phyloP scores from a whole-genome alignment of 2,329 filamentous ascomycete species.

The Coccinonectria pachysandricola region DNA sequence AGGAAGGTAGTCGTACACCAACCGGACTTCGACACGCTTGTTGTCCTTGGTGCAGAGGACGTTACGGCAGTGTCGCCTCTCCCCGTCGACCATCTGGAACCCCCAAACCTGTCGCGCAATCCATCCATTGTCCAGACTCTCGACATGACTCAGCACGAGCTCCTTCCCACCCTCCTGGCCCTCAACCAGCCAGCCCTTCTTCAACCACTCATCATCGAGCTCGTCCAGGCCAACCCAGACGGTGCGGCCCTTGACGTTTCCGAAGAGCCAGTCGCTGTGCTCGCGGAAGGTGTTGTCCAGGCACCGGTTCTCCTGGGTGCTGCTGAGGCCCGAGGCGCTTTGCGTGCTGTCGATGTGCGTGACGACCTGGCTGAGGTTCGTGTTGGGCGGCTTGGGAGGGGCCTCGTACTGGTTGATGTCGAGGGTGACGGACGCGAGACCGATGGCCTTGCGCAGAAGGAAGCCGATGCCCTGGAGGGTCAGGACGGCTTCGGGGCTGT shows the following conservation, averaged over 20 bases:
- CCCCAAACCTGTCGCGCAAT: constrained; percentile 50
- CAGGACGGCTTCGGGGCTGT: constrained; percentile 58
- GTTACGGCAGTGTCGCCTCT: constrained; percentile 43
- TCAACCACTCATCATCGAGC: constrained; percentile 45
- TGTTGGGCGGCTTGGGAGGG: constrained; percentile 30
- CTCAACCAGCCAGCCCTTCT: constrained; percentile 49
- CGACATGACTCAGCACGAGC: constrained; percentile 54
- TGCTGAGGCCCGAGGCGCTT: constrained; percentile 59
- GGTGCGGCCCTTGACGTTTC: constrained; percentile 52
- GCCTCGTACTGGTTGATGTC: constrained; percentile 45
- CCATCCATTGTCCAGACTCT: constrained; percentile 43
- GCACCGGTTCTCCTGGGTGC: constrained; percentile 47
- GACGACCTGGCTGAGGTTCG: constrained; percentile 32
- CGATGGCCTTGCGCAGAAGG: constrained; percentile 62
- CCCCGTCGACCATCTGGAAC: constrained; percentile 43
- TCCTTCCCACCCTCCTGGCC: constrained; percentile 42
- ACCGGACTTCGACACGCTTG: constrained; percentile 37
- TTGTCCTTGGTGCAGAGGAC: constrained; percentile 41
- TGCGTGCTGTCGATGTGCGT: constrained; percentile 65
- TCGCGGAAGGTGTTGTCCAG: constrained; percentile 43
- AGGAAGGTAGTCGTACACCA: constrained; percentile 45
- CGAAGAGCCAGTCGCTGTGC: constrained; percentile 74
- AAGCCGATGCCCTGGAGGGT: constrained; percentile 62
- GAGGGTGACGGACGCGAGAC: constrained; percentile 58
- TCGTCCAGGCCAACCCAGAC: constrained; percentile 37